Conservation (phyloP, 768 basidiomycete species). For the Lactarius trivialis region DNA sequence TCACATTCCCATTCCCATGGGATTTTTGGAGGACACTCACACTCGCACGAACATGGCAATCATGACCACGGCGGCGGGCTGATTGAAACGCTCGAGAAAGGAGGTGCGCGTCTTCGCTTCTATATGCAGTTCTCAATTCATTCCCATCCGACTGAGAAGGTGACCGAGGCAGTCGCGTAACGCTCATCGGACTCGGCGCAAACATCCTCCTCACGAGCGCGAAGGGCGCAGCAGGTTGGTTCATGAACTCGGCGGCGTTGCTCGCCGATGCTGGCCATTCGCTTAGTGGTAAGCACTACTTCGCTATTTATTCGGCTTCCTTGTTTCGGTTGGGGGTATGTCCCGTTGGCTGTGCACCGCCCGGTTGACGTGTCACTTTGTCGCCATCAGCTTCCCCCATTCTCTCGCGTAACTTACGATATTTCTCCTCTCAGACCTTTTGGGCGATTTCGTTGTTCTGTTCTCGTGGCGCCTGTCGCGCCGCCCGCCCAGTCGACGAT, state of each 20-base stretch:
- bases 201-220: constrained; percentile 77
- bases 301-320: background rate
- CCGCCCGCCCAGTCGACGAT: constrained; percentile 67
- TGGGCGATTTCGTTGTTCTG: constrained; percentile 89
- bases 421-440: constrained; percentile 45
- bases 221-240: constrained; percentile 87
- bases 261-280: constrained; percentile 95
- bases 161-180: constrained; percentile 78
- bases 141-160: constrained; percentile 40
- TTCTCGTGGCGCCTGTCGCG: constrained; percentile 84
- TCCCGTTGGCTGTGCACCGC: background rate
- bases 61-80: constrained; percentile 14
- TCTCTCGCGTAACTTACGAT: background rate
- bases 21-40: constrained; percentile 21
- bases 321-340: background rate
- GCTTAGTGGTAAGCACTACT: constrained; percentile 56
- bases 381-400: background rate
- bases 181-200: constrained; percentile 73
- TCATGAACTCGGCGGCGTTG: constrained; percentile 83
- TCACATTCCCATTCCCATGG: constrained; percentile 19
- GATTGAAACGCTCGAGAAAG: constrained; percentile 19
- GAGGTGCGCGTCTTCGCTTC: constrained; percentile 12
- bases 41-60: constrained; percentile 11
- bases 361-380: background rate
- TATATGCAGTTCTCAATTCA: background rate